Percentiles rank a stretch among this genome's conserved stretches.
Conservation (phyloP, 148 eudicot genomes). For the Nepenthes gracilis region DNA sequence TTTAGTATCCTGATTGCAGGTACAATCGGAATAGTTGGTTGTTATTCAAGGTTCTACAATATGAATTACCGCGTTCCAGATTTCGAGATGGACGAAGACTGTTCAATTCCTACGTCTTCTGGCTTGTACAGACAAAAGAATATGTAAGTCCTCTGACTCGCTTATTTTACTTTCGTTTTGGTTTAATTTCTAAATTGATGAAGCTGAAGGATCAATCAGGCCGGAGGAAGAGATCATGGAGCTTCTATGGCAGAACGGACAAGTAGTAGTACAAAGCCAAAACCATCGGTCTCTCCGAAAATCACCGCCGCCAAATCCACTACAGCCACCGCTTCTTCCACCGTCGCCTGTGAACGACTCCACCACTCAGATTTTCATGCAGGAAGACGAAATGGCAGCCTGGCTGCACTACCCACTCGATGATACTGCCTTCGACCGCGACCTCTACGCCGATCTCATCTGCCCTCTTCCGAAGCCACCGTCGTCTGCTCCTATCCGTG, state of each 20-base stretch:
- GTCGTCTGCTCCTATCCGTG: neutral
- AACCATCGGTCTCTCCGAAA: conserved; percentile 20
- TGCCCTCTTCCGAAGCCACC: conserved; percentile 12
- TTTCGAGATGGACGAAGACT: conserved; percentile 43
- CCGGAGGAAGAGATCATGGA: conserved; percentile 49
- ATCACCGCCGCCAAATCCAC: conserved; percentile 6
- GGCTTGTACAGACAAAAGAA: conserved; percentile 21
- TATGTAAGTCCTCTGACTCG: conserved; percentile 10
- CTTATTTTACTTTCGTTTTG: neutral
- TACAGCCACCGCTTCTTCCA: conserved; percentile 6
- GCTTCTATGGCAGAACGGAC: conserved; percentile 60
- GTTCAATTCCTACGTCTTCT: conserved; percentile 20
- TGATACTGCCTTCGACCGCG: conserved; percentile 25
- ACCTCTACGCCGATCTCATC: conserved; percentile 39
- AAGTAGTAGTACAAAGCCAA: conserved; percentile 36
- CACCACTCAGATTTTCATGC: conserved; percentile 33
- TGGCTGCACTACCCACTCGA: conserved; percentile 67
- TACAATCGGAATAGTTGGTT: no score
- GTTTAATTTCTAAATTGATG: neutral
- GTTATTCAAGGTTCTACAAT: no score
- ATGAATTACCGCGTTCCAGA: conserved; percentile 28
- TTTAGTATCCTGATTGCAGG: no score
- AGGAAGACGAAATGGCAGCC: conserved; percentile 60
- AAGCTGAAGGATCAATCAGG: neutral
- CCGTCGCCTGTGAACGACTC: conserved; percentile 8